phyloP scores from a whole-genome alignment of 1,139 yeast species.

The Pichia sorboxylosa region DNA sequence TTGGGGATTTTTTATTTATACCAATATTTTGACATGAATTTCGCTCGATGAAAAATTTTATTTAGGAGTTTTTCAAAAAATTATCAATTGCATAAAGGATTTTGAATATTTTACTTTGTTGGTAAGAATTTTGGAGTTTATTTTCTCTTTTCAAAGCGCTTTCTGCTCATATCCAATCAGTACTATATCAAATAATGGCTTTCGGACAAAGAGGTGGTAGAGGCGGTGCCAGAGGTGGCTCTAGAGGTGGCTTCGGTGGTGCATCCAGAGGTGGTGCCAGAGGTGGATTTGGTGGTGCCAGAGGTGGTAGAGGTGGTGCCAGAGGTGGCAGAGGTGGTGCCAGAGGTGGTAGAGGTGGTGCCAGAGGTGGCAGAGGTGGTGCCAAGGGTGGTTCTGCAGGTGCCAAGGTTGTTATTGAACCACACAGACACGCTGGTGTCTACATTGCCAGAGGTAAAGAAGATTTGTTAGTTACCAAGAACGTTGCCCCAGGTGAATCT shows the following conservation, averaged over 20 bases:
- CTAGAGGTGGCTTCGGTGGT: constrained; percentile 22
- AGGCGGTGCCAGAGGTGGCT: constrained; percentile 27
- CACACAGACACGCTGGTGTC: constrained; percentile 96
- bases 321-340: constrained; percentile 39
- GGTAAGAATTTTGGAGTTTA: no score
- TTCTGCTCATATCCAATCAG: no score
- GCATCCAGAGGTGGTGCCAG: constrained; percentile 25
- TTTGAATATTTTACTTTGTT: no score
- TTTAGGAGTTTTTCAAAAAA: no score
- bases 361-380: constrained; percentile 49
- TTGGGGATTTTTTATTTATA: no score
- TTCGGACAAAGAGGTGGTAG: constrained; percentile 24
- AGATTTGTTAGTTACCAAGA: constrained; percentile 93
- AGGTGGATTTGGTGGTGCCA: constrained; percentile 50
- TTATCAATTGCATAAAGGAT: no score
- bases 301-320: constrained; percentile 63
- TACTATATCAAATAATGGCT: constrained; percentile 14
- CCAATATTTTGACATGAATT: no score
- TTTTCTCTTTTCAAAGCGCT: no score
- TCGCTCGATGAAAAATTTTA: no score
- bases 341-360: constrained; percentile 48
- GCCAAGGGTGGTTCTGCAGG: constrained; percentile 65
- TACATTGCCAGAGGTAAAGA: constrained; percentile 99
- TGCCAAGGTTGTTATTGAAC: constrained; percentile 92
- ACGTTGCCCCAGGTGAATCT: constrained; percentile 95